Base-by-base conservation (phyloP, 73 alveolate species). In the Paramecium biaurelia region DNA sequence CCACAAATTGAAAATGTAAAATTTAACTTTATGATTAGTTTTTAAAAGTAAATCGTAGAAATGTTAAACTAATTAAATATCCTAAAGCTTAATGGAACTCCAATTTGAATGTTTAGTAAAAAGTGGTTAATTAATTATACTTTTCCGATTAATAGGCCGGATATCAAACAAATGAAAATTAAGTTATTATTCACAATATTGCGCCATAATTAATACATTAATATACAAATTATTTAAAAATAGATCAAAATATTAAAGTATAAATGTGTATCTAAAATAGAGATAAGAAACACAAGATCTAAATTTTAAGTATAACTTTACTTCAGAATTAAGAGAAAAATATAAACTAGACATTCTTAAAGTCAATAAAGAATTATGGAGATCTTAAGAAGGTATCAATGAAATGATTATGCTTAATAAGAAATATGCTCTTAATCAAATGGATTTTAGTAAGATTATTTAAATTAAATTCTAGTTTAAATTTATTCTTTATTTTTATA, bases 231-330 rank as follows among this genome's bases (percentile, higher is more conserved):
- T 63, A 63, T 63, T 63, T 63, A 63, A 63, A 63, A 63, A 63
- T 63, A 30, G 84, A 63, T 63, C 41, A 32, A 63, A 63, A 63
- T 41, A 63, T 63, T 2, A 63, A 63, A 32, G 84, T 63, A 30
- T 11, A 11, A 12, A 63, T n/a, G 18, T 30, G 41, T 63, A 18
- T 32, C 41, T 63, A 63, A 30, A 26, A 63, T 63, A 63, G 84
- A 63, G 84, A 63, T 63, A 63, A 63, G 84, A 63, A 63, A 63
- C 84, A 20, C 28, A 63, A 32, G 84, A 63, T 63, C 26, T 63
- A 63, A 63, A 63, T 63, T 63, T 63, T 32, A 63, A 63, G 53
- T 63, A 63, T 14, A 63, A 63, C 12, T 63, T 63, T 63, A 30
- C 84, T 30, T 30, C 84, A 26, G 84, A 63, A 26, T 30, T 63